Percentiles rank a stretch among this genome's conserved stretches.
Conservation (phyloP, 2,329 filamentous ascomycete genomes). For the Elsinoe perseae region DNA sequence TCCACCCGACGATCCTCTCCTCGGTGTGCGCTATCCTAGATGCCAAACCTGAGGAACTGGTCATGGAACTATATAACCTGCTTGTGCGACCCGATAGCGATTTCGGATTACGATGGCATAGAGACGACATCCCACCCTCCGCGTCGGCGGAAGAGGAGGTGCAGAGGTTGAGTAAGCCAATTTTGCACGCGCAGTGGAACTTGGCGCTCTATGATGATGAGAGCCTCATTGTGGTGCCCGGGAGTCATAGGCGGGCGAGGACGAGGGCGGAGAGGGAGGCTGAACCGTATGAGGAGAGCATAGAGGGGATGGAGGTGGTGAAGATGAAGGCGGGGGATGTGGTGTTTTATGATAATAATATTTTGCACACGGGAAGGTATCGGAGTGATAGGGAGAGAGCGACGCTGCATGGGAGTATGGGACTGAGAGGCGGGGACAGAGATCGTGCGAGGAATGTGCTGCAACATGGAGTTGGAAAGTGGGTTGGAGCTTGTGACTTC, state of each 20-base stretch:
- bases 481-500: slow-evolving; percentile 56
- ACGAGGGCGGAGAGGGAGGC: slow-evolving; percentile 63
- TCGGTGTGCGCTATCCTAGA: slow-evolving; percentile 59
- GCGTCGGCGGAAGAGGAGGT: slow-evolving; percentile 61
- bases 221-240: slow-evolving; percentile 68
- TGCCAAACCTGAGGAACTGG: slow-evolving; percentile 50
- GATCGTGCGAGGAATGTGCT: slow-evolving; percentile 62
- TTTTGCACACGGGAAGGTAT: slow-evolving; percentile 67
- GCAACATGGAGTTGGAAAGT: slow-evolving; percentile 64
- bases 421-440: slow-evolving; percentile 48
- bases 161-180: slow-evolving; percentile 50
- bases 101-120: slow-evolving; percentile 75
- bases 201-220: slow-evolving; percentile 69
- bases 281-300: slow-evolving; percentile 52
- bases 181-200: slow-evolving; percentile 81
- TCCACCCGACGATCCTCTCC: slow-evolving; percentile 55
- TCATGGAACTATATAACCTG: slow-evolving; percentile 85
- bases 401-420: slow-evolving; percentile 67
- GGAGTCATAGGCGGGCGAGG: slow-evolving; percentile 62
- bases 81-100: slow-evolving; percentile 63
- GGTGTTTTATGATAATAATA: slow-evolving; percentile 87
- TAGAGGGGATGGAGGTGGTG: slow-evolving; percentile 61
- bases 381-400: slow-evolving; percentile 51
- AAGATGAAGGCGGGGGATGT: slow-evolving; percentile 64
- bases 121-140: slow-evolving; percentile 68